phyloP scores from a whole-genome alignment of 441 rosid genomes.

The Kokia cookei region DNA sequence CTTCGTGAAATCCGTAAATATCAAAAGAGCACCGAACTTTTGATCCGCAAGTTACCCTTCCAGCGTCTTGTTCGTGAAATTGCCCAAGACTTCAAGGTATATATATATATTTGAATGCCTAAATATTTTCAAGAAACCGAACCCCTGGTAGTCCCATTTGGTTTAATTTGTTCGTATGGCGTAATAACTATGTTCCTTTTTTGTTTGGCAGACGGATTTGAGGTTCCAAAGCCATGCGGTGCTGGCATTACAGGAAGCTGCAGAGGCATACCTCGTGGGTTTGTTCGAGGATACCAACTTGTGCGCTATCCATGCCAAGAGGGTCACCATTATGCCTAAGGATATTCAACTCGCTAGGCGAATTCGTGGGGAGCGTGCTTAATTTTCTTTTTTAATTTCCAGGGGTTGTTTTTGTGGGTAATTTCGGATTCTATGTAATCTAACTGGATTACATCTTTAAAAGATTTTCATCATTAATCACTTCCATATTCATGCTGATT shows the following conservation, averaged over 20 bases:
- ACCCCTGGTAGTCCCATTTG: background rate
- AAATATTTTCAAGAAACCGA: background rate
- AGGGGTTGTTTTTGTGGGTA: background rate
- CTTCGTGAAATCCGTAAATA: constrained; percentile 62
- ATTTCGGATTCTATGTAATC: background rate
- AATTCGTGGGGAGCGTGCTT: constrained; percentile 72
- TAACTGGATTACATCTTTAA: background rate
- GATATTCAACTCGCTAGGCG: constrained; percentile 62
- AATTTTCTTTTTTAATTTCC: background rate
- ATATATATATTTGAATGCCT: background rate
- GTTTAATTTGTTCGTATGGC: background rate
- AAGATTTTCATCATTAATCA: too few species aligned
- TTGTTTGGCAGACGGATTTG: constrained; percentile 43
- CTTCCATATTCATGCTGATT: too few species aligned
- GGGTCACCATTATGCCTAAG: constrained; percentile 72
- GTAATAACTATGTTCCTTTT: too few species aligned
- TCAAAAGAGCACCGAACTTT: constrained; percentile 55
- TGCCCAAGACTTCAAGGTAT: constrained; percentile 60
- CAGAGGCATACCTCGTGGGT: constrained; percentile 69
- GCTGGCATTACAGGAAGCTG: constrained; percentile 67
- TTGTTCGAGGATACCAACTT: constrained; percentile 73
- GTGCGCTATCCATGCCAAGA: constrained; percentile 67
- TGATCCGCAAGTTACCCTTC: constrained; percentile 59
- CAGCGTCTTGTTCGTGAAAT: constrained; percentile 64
- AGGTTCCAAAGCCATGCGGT: constrained; percentile 77